phyloP scores from a whole-genome alignment of 1,284 basidiomycete genomes.

The Marasmius tenuissimus region DNA sequence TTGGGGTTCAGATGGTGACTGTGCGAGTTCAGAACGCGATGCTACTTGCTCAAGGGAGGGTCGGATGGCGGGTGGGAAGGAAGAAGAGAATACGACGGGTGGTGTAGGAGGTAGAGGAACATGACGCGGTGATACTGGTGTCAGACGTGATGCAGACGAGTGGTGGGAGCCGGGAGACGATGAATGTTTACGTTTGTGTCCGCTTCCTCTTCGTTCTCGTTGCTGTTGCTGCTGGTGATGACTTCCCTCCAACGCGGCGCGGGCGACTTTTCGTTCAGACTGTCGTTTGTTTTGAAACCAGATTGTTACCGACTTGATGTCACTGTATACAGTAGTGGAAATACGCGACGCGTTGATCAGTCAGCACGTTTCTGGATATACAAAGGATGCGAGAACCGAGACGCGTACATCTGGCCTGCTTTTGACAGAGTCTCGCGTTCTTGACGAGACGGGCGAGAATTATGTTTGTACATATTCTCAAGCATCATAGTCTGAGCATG shows the following conservation, averaged over 20 bases:
- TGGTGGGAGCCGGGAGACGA: not conserved
- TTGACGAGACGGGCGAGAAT: conserved; percentile 69
- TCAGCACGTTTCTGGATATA: not conserved
- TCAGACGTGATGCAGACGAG: not conserved
- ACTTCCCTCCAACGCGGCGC: conserved; percentile 35
- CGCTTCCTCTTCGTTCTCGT: not conserved
- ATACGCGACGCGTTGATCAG: not conserved
- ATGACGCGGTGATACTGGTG: not conserved
- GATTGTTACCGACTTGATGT: conserved; percentile 74
- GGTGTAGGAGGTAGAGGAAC: conserved; percentile 21
- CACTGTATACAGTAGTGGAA: conserved; percentile 39
- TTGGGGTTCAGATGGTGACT: conserved; percentile 35
- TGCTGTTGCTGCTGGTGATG: conserved; percentile 20
- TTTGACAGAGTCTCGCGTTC: conserved; percentile 64
- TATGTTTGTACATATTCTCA: conserved; percentile 68
- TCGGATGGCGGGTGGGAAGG: conserved; percentile 24
- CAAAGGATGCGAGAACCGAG: conserved; percentile 11
- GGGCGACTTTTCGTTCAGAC: conserved; percentile 57
- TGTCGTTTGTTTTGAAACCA: conserved; percentile 86
- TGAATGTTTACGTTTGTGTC: not conserved
- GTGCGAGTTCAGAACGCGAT: conserved; percentile 53
- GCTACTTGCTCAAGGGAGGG: conserved; percentile 62
- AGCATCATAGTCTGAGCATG: conserved; percentile 68
- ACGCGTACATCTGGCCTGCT: conserved; percentile 60
- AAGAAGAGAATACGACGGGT: conserved; percentile 25